Conservation (phyloP, 768 basidiomycete genomes). For the Piloderma croceum region DNA sequence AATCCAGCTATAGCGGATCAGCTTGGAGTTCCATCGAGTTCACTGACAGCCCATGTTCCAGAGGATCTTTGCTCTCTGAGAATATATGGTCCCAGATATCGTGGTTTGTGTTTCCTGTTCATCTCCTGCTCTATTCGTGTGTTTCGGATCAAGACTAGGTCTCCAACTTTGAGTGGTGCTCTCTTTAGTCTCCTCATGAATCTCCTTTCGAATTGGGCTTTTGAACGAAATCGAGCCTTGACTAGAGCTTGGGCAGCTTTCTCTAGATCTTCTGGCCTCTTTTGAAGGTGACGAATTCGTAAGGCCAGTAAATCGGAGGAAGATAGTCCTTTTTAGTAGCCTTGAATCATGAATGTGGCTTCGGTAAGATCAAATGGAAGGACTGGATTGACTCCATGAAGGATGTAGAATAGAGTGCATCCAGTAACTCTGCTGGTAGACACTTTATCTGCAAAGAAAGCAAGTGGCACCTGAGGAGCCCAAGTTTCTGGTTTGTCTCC, state of each 20-base stretch:
- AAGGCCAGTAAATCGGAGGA: conserved; percentile 18
- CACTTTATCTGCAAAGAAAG: conserved; percentile 14
- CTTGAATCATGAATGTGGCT: conserved; percentile 25
- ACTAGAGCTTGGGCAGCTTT: conserved; percentile 12
- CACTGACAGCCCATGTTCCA: conserved; percentile 25
- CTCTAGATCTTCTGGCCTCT: conserved; percentile 17
- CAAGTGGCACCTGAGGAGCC: not conserved
- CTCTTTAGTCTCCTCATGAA: conserved; percentile 13
- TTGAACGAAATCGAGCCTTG: conserved; percentile 14
- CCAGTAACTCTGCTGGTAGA: conserved; percentile 17
- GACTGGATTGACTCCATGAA: conserved; percentile 24
- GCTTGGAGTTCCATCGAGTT: conserved; percentile 25
- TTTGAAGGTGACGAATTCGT: conserved; percentile 21
- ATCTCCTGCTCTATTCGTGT: conserved; percentile 24
- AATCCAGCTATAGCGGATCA: conserved; percentile 18
- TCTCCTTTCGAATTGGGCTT: conserved; percentile 21
- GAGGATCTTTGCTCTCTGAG: conserved; percentile 17
- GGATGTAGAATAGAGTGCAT: conserved; percentile 18
- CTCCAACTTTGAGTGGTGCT: conserved; percentile 24
- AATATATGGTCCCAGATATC: conserved; percentile 37
- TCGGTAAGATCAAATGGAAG: conserved; percentile 29
- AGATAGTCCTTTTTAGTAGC: conserved; percentile 9
- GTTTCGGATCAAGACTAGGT: conserved; percentile 32
- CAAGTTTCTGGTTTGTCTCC: conserved; percentile 9
- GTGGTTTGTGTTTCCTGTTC: conserved; percentile 23